Evolutionary conservation across 2,329 filamentous ascomycete species (phyloP), one percentile per base, ranked within the genome.

Genomic region (Fonsecaea erecta): DNA sequence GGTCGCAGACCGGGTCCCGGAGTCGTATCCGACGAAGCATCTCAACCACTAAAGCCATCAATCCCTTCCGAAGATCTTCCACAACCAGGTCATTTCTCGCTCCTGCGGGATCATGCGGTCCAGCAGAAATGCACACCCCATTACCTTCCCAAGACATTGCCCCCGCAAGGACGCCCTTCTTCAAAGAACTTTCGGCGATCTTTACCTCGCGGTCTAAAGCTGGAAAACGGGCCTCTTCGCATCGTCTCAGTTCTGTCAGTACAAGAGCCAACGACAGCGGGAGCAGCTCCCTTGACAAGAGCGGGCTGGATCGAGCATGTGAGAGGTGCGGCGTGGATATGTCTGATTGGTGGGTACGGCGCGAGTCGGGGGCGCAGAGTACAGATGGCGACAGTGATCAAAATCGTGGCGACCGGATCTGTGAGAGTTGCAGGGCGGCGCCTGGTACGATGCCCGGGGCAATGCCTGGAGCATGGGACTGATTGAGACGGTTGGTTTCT

Each of bases 161-260:
- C 12, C 54, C 64, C 18, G 55, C 56, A 16, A 62, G 34, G 40
- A 32, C 62, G 9, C 58, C 61, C 12, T 61, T 69, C 51, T 34
- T 67, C 24, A 68, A 65, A 56, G 68, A 71, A 28, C 61, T 71
- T 11, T 68, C 69, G 9, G 35, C 48, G 18, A 71, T 71, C 65
- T 68, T 71, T 55, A 37, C 55, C 21, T 48, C 52, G 5, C 53
- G 68, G n/a, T 58, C 59, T 14, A 62, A 53, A 18, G 66, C 58
- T 30, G 62, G 32, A 37, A 71, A 65, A 40, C 54, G 6, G 30
- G 48, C 66, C n/a, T 55, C 68, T 3, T 63, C 63, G 28, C 60
- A 63, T 37, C 64, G 64, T 4, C 54, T 63, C 3, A 40, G 58
- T 16, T 24, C 21, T 14, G 51, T 16, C 26, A 40, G 34, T 16